Evolutionary conservation across 2,329 filamentous ascomycete species (phyloP), one percentile per base, ranked within the genome.

Genomic region (Fusarium gaditjirri): DNA sequence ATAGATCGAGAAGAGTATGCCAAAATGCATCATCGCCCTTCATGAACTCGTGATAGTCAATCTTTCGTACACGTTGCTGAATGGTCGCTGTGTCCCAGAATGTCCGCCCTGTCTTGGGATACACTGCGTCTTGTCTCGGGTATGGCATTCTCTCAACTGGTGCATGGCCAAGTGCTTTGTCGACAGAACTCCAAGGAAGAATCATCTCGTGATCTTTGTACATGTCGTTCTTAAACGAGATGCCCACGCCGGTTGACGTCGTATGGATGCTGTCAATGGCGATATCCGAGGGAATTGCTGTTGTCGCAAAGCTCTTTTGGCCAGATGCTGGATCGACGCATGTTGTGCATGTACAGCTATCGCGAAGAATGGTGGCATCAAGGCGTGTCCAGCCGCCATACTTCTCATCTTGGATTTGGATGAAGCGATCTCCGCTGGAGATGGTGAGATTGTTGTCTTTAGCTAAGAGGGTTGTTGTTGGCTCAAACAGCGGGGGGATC

Each of bases 21-120:
- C 86, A 87, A 61, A 97, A 90, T 39, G 78, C 75, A 2, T 84
- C 84, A 1, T 80, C 76, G 52, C 88, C 89, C 23, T 82, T 77
- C 86, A 97, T 92, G 81, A 94, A 98, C 42, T 91, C 89, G 1
- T 89, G 77, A 81, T 92, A 97, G 59, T 90, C 84, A 46, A 96
- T 84, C 80, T 87, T 90, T 53, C 84, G 82, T 16, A 90, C 83
- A n/a, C 86, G 80, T 12, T 76, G 52, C 65, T 75, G 69, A 55
- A 84, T 85, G 1, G 41, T 74, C 1, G 68, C 47, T 6, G 71
- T 75, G 71, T 87, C 81, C 87, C 87, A 88, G 67, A 81, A 77
- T 6, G 71, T 76, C 38, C 81, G 75, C 7, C 81, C 80, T 3
- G 80, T 81, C 35, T 78, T 80, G 19, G 70, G 71, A 33, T 80